A percentile compares a stretch with the other conserved stretches of the same genome.
These are phyloP conservation scores for Candida insectalens DNA, from an alignment of 805 yeast genomes.

Conservation along the genomic window DNA sequence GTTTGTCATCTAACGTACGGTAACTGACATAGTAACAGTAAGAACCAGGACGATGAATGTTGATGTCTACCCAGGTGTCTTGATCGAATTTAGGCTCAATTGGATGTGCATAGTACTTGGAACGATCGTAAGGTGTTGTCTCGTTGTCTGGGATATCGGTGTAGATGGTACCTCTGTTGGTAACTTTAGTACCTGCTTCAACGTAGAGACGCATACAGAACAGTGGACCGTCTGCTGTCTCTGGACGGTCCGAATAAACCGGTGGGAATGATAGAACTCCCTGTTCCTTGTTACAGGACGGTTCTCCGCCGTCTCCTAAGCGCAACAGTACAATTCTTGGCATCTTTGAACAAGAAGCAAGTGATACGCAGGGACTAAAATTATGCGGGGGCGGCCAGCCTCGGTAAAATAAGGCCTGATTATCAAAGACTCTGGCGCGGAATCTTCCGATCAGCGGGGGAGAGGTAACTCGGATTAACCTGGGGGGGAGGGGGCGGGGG, in stretches of 20 bases:
- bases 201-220: constrained; percentile 50
- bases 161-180: constrained; percentile 63
- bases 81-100: constrained; percentile 51
- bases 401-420: too few species aligned
- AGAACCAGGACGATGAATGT: constrained; percentile 67
- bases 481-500: too few species aligned
- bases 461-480: too few species aligned
- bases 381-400: too few species aligned
- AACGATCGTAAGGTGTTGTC: constrained; percentile 41
- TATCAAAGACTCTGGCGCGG: too few species aligned
- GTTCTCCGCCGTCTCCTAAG: constrained; percentile 38
- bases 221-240: constrained; percentile 26
- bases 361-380: too few species aligned
- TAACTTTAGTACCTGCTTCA: constrained; percentile 66
- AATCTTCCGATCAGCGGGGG: too few species aligned
- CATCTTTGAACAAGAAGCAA: constrained; percentile 17
- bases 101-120: constrained; percentile 39
- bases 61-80: constrained; percentile 52
- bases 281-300: constrained; percentile 26
- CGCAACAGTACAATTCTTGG: constrained; percentile 34
- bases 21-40: constrained; percentile 67
- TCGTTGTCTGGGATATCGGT: constrained; percentile 55
- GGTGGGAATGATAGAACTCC: constrained; percentile 48
- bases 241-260: constrained; percentile 25
- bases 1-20: constrained; percentile 22